Percentiles rank a stretch among this genome's conserved stretches.
phyloP scores from a whole-genome alignment of 139 green algal genomes.

The Gonium pectorale region DNA sequence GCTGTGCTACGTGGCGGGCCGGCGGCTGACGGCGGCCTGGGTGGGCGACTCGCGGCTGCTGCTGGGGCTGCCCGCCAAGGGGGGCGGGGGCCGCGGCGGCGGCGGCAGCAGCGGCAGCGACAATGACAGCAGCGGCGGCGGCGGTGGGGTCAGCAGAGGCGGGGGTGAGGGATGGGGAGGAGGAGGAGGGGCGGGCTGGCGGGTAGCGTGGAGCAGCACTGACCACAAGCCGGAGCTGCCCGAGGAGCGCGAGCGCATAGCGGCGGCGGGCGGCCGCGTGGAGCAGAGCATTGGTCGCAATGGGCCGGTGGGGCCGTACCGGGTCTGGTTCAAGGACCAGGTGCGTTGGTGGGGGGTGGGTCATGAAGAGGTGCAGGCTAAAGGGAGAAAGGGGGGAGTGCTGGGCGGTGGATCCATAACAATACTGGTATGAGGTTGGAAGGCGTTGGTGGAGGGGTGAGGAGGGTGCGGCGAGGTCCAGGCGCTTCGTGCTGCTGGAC shows the following conservation, averaged over 20 bases:
- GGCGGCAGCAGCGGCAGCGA: neutral
- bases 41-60: slow-evolving; percentile 60
- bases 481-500: too few species aligned
- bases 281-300: slow-evolving; percentile 25
- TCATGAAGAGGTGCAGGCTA: too few species aligned
- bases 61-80: slow-evolving; percentile 28
- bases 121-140: neutral
- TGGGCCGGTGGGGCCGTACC: slow-evolving; percentile 44
- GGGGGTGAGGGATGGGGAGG: neutral
- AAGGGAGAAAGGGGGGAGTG: too few species aligned
- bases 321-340: slow-evolving; percentile 35
- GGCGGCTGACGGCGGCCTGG: slow-evolving; percentile 60
- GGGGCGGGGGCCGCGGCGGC: neutral
- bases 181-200: neutral
- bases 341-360: neutral
- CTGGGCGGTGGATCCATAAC: too few species aligned
- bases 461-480: too few species aligned
- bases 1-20: slow-evolving; percentile 48
- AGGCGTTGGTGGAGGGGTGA: too few species aligned
- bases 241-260: slow-evolving; percentile 53
- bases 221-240: slow-evolving; percentile 67
- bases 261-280: slow-evolving; percentile 51
- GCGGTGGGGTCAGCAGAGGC: neutral
- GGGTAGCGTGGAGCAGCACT: slow-evolving; percentile 22
- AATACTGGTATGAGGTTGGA: too few species aligned